Evolutionary conservation across 306 rosid species (phyloP).

Genomic region (Gleditsia sinensis): DNA sequence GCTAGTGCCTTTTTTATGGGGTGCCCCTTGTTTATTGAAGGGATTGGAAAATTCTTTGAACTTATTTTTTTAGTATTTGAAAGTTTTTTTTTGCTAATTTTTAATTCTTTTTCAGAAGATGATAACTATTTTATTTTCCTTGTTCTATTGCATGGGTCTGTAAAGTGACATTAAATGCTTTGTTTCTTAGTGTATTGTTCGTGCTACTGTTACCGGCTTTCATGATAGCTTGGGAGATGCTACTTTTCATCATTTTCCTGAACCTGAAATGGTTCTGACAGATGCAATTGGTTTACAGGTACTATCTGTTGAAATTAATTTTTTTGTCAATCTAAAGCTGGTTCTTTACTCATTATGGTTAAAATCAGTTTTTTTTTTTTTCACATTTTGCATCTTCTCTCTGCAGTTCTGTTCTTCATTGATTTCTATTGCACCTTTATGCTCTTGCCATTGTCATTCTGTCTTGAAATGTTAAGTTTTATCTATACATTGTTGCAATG

Average conservation of each 20-base stretch:
- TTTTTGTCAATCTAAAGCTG: background rate
- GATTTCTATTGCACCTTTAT: conserved; percentile 16
- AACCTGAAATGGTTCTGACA: conserved; percentile 54
- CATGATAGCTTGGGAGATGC: conserved; percentile 40
- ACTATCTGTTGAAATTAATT: conserved; percentile 28
- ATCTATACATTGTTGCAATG: conserved; percentile 38
- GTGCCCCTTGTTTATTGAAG: background rate
- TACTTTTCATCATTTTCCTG: conserved; percentile 43
- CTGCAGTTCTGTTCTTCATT: conserved; percentile 12
- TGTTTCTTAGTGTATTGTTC: conserved; percentile 76
- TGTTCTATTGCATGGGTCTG: conserved; percentile 28
- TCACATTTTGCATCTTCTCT: conserved; percentile 22
- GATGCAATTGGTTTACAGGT: conserved; percentile 92
- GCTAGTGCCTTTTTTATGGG: background rate
- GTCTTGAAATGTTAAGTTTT: conserved; percentile 43
- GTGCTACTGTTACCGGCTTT: conserved; percentile 69
- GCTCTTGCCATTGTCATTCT: conserved; percentile 19
- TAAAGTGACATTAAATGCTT: conserved; percentile 35
- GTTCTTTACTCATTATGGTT: conserved; percentile 12
- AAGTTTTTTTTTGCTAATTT: background rate
- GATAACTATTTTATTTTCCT: conserved; percentile 29
- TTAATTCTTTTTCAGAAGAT: conserved; percentile 16
- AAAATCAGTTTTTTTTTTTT: conserved; percentile 8
- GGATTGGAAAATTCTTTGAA: background rate
- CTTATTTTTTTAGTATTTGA: background rate